Evolutionary conservation across 2,329 filamentous ascomycete species (phyloP), one percentile per base, ranked within the genome.

Genomic region (Arthrinium puccinioides): DNA sequence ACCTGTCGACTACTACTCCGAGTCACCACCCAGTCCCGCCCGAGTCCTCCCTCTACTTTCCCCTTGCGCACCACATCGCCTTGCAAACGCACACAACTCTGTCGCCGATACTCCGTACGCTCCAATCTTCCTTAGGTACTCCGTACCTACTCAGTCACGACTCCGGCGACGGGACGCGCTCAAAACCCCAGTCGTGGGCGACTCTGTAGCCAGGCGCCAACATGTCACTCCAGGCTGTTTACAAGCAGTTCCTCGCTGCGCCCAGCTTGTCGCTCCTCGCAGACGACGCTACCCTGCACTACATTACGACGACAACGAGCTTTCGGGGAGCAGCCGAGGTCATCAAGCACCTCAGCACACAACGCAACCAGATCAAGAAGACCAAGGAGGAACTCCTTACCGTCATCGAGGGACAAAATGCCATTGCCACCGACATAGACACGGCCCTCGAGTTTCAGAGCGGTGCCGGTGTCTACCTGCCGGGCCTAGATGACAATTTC

Each of bases 401-500:
- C 53, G 69, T 76, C 19, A 73, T 97, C 37, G 85, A 95, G 57
- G 79, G 80, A 43, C 59, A 70, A 39, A 74, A 79, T 59, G 76
- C 79, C 30, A 63, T 94, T 47, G 84, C 80, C 39, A 56, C 86
- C 41, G 89, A 97, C 62, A 70, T 88, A 32, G 84, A 94, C 54
- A 92, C 87, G 18, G 79, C 79, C 2, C 64, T 97, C 32, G 84
- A 94, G 56, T 96, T 98, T 59, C 59, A 81, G 39, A 79, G 72
- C 44, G 81, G 84, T 45, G 92, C 90, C 47, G 90, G 88, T 46
- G 75, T 82, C 46, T 97, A 92, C 65, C 74, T 97, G 39, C 90
- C 90, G 5, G 80, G 80, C 32, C 70, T 98, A 33, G 90, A 97
- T 54, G 88, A 96, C 69, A 96, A 96, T 67, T 95, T 97, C 60